Percentiles rank a stretch among this genome's conserved stretches.
Conservation (phyloP, 306 rosid genomes). For the Prunus mume region DNA sequence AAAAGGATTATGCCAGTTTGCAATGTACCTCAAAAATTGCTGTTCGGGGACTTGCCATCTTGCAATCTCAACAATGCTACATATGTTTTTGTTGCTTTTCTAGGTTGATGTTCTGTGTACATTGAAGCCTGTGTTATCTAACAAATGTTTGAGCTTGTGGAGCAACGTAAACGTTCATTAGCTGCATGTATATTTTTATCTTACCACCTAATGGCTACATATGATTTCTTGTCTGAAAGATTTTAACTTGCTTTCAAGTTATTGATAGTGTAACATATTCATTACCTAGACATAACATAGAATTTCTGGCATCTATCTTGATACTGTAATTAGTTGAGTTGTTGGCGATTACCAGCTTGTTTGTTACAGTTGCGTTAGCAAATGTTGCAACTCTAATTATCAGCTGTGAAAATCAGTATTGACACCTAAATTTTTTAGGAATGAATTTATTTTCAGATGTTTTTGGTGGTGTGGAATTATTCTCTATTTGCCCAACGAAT, state of each 20-base stretch:
- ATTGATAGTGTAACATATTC: not conserved
- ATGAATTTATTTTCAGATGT: not conserved
- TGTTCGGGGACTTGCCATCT: not conserved
- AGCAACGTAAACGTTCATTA: not conserved
- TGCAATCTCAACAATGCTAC: not conserved
- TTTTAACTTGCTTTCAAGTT: not conserved
- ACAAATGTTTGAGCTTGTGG: not conserved
- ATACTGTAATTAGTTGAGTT: not conserved
- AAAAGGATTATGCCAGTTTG: not conserved
- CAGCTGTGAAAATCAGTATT: not conserved
- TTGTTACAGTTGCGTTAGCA: not conserved
- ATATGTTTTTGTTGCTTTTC: not conserved
- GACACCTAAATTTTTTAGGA: not conserved
- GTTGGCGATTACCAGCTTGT: not conserved
- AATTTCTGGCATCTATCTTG: not conserved
- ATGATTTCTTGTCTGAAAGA: constrained; percentile 1
- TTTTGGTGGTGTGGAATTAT: not conserved
- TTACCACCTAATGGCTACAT: not conserved
- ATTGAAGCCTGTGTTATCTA: not conserved
- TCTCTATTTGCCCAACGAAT: not conserved
- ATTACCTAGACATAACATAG: not conserved
- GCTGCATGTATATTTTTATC: not conserved
- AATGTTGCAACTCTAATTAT: constrained; percentile 1
- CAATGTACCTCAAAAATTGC: too few relatives aligned
- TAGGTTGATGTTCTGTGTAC: not conserved